Evolutionary conservation across 495 filamentous ascomycete genomes (phyloP).

Genomic region (Penicillium turbatum): DNA sequence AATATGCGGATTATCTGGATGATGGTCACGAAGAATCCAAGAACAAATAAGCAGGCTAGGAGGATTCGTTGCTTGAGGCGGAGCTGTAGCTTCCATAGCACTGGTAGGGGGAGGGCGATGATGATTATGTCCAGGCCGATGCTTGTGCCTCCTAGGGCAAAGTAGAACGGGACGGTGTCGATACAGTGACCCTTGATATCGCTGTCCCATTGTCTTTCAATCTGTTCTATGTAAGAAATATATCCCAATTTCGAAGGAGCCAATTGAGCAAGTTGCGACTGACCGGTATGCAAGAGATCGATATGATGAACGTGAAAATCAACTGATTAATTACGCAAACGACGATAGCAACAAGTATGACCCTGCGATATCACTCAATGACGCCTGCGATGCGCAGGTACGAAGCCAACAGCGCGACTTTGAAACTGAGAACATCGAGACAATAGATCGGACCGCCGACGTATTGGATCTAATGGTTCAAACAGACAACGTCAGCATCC

Average conservation of each 20-base stretch:
- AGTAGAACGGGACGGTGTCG: conserved; percentile 40
- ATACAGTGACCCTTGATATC: conserved; percentile 40
- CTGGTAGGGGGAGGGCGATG: conserved; percentile 47
- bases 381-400: conserved; percentile 48
- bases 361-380: conserved; percentile 33
- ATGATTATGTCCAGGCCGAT: conserved; percentile 48
- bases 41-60: conserved; percentile 44
- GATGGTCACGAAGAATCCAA: conserved; percentile 51
- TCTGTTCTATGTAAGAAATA: conserved; percentile 12
- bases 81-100: conserved; percentile 39
- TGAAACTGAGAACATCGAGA: conserved; percentile 47
- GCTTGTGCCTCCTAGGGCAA: conserved; percentile 22
- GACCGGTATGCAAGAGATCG: conserved; percentile 39
- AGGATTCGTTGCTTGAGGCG: conserved; percentile 28
- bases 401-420: conserved; percentile 45
- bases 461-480: conserved; percentile 28
- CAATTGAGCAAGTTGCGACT: not conserved
- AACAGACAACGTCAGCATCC: not conserved
- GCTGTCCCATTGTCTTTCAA: conserved; percentile 45
- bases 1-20: conserved; percentile 54
- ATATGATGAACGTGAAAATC: conserved; percentile 22
- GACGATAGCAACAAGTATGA: conserved; percentile 31
- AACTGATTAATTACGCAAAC: conserved; percentile 35
- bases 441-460: conserved; percentile 29
- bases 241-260: not conserved